Base-by-base conservation (phyloP, 1,284 basidiomycete species). In the Cutaneotrichosporon sp. region DNA sequence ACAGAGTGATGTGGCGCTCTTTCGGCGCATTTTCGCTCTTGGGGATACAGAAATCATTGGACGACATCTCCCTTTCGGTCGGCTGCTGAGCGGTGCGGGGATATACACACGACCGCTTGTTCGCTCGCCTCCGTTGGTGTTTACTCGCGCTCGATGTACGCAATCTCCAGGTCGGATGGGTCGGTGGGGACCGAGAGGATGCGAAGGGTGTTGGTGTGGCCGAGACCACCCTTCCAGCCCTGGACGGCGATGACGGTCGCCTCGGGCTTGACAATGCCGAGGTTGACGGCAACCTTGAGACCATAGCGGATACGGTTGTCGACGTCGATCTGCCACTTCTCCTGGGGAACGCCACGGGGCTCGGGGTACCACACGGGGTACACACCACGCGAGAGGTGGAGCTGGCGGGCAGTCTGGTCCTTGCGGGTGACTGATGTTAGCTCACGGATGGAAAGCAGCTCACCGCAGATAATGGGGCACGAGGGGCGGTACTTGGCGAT, bases 311-410 rank as follows among this genome's bases (percentile, higher is more conserved):
- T 79, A 63, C 77, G 72, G 78, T 77, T 79, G 74, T 80, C 76
- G 42, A 97, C 95, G 80, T 99, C 97, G 60, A 87, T 92, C 84
- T 99, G 97, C 97, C 97, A 99, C 80, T 95, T 93, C 75, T 90
- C 87, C 58, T 85, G 84, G 66, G 87, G 86, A 69, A 95, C 87
- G 57, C 94, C 94, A 63, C 95, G 86, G 24, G 93, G 89, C 82
- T 97, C 92, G 43, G 89, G 84, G 84, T 98, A 99, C 67, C 71
- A 91, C 87, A 97, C 93, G 34, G 95, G 95, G 82, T 99, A 99
- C 81, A 91, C 92, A 67, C 94, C 97, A 69, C 97, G 89, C 84
- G 97, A 91, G 69, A 99, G 83, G 82, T 99, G 95, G 71, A 97
- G 90, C 81, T 97, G 95, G 70, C 97, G 91, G 10, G 95, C 87